Evolutionary conservation across 345 rosid species (phyloP), one percentile per base, ranked within the genome.

Genomic region (Acer negundo): DNA sequence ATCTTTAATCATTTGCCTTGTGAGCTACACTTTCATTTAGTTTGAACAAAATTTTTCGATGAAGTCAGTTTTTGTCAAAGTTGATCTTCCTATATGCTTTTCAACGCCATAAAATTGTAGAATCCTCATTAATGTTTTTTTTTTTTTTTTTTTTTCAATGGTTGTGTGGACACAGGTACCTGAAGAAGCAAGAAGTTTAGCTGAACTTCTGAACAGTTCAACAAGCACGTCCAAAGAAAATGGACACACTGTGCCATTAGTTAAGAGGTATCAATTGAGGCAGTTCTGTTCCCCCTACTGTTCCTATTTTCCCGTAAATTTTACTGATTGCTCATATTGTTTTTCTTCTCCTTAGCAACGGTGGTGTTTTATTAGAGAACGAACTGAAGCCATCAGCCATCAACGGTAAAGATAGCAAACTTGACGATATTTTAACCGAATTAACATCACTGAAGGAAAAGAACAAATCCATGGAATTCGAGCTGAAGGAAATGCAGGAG

Each of bases 401-500:
- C 49, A 23, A 69, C 46, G 40, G 22, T 19, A 65, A 46, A 19
- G 80, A 82, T 2, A 9, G 28, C 73, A 65, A 81, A 69, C 40
- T 9, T 1, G 70, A 83, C n/a, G 80, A 79, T 73, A 42, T 82
- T 66, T 68, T 74, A 38, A 80, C 71, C 13, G 97, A 93, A 71
- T 65, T 94, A 11, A 81, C 66, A 75, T 73, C 80, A 20, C 66
- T 90, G 80, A 81, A 85, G 85, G 97, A 91, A 80, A 84, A 73
- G 84, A 94, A 90, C 75, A 67, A 75, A 53, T 65, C 62, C 0
- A 88, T 96, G 97, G 97, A 91, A 82, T 74, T 66, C 15, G 99
- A 96, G 78, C 82, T 96, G 81, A 91, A 89, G 84, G 97, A 96
- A 79, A 89, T 94, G 97, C 97, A 94, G 84, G 94, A 85, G 66